Conservation (phyloP, 1,139 yeast genomes). For the Candida neerlandica region DNA sequence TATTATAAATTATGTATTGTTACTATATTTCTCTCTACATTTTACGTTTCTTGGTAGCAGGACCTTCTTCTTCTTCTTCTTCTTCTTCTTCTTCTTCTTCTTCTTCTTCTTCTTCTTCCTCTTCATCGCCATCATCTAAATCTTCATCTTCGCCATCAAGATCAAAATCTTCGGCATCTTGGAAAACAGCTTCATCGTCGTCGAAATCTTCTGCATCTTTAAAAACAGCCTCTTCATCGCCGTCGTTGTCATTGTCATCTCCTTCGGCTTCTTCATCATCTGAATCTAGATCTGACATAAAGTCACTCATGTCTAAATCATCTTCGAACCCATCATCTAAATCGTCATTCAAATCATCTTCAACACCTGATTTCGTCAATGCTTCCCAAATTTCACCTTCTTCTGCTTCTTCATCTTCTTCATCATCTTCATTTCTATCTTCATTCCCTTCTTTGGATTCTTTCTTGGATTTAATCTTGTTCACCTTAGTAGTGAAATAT, state of each 20-base stretch:
- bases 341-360: conserved; percentile 37
- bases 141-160: conserved; percentile 18
- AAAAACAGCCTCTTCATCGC: conserved; percentile 18
- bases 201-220: conserved; percentile 19
- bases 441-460: conserved; percentile 22
- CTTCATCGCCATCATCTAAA: conserved; percentile 2
- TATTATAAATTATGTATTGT: neutral
- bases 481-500: conserved; percentile 71
- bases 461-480: conserved; percentile 42
- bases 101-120: conserved; percentile 14
- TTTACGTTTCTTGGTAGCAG: conserved; percentile 2
- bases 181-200: conserved; percentile 19
- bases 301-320: conserved; percentile 33
- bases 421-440: conserved; percentile 28
- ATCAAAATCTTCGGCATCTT: conserved; percentile 20
- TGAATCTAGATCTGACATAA: conserved; percentile 28
- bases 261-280: conserved; percentile 20
- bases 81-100: conserved; percentile 18
- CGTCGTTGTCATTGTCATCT: conserved; percentile 15
- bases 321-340: conserved; percentile 43
- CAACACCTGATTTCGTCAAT: conserved; percentile 80
- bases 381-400: conserved; percentile 92
- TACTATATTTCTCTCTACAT: neutral
- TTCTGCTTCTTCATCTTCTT: conserved; percentile 57
- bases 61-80: conserved; percentile 21